Evolutionary conservation across 495 filamentous ascomycete genomes (phyloP), one percentile per base, ranked within the genome.

Genomic region (Elasticomyces elasticus): DNA sequence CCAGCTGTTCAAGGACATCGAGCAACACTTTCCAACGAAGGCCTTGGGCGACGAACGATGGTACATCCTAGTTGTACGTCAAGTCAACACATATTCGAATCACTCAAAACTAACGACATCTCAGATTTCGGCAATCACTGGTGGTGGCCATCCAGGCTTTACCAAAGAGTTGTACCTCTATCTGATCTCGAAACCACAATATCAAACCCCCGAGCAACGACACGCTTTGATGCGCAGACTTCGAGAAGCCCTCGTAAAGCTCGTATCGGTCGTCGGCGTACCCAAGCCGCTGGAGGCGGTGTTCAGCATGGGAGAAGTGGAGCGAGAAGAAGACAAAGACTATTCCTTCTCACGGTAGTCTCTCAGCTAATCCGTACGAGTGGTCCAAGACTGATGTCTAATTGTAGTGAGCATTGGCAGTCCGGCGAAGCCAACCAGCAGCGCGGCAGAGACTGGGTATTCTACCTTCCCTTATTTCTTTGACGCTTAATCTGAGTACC

Each of bases 51-150:
- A 57, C 25, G 75, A 79, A 35, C 74, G 75, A 67, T 83, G 79
- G 79, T 77, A 79, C 51, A 70, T 83, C 24, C 67, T 79, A 3
- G 74, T 73, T 6, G 71, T 76, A 64, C 30, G 46, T n/a, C 25
- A 24, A 52, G 5, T 15, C 19, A 5, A 19, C n/a, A 2, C 20
- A 3, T 31, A 20, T 10, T 22, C 30, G 17, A 30, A 23, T 27
- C 17, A 17, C 19, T 37, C 46, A 33, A 33, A 12, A 30, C 40
- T 43, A 15, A 38, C 28, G 15, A 43, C 9, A 4, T 51, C 53
- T 26, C 23, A 64, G 59, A 62, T 67, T 35, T 48, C 58, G 22
- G 52, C 65, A 3, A 40, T 69, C 17, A 56, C 57, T 35, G 62
- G 55, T 9, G 65, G 64, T 19, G 58, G 61, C 40, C 51, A 63